A percentile compares a stretch with the other conserved stretches of the same genome.
phyloP scores from a whole-genome alignment of 176 grass and related monocot species.

The Cocos nucifera region DNA sequence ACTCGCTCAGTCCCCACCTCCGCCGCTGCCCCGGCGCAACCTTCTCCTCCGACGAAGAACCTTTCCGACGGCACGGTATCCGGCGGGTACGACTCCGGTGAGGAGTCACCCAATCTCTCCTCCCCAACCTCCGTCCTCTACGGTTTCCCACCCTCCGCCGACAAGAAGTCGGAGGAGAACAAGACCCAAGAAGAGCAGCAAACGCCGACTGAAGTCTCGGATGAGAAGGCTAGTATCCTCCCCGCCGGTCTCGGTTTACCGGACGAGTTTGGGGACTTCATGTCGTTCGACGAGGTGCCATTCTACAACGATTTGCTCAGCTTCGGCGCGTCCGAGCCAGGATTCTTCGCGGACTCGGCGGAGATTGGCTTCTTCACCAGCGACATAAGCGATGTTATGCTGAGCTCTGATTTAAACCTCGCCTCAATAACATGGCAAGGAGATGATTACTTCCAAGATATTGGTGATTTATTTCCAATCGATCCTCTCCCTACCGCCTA shows the following conservation, averaged over 20 bases:
- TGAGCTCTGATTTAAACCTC: conserved; percentile 18
- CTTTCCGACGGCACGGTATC: background rate
- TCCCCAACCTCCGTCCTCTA: background rate
- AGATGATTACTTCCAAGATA: conserved; percentile 82
- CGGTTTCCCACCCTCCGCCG: background rate
- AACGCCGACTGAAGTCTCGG: background rate
- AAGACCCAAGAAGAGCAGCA: too few relatives aligned
- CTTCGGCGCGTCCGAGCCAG: conserved; percentile 31
- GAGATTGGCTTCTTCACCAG: conserved; percentile 26
- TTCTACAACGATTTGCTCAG: conserved; percentile 47
- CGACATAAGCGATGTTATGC: conserved; percentile 2
- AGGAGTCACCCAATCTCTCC: background rate
- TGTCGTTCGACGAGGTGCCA: conserved; percentile 29
- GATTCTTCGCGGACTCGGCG: conserved; percentile 10
- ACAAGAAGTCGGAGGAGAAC: background rate
- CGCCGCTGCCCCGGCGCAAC: background rate
- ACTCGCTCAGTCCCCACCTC: background rate
- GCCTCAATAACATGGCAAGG: conserved; percentile 17
- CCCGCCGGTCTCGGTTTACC: background rate
- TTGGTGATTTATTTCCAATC: conserved; percentile 74
- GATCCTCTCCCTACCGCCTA: conserved; percentile 51
- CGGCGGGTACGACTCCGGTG: background rate
- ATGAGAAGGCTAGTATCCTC: conserved; percentile 10
- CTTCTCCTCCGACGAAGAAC: conserved; percentile 5
- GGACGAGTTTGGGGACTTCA: conserved; percentile 20